Evolutionary conservation across 2,329 filamentous ascomycete species (phyloP), one percentile per base, ranked within the genome.

Genomic region (Rugonectria rugulosa): DNA sequence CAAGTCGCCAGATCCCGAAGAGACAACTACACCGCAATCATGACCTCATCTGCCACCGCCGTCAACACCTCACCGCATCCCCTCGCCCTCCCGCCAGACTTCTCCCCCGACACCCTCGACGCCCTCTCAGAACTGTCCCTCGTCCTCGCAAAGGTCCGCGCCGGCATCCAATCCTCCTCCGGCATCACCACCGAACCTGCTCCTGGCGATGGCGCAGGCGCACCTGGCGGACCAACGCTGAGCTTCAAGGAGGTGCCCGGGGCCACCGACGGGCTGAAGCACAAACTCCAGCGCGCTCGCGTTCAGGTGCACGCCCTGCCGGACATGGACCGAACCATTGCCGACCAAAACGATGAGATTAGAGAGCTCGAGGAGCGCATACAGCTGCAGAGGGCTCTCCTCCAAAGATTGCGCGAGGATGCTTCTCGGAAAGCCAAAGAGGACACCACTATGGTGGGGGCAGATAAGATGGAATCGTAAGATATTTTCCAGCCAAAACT

Each of bases 51-150:
- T 40, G 56, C 63, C 24, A 23, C 47, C 12, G 24, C 23, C 8
- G 20, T 27, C 20, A 23, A 23, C 20, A 17, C 37, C 11, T 49
- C 56, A 32, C 66, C 75, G 42, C 78, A 75, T 68, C 77, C 75
- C 19, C 79, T 82, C 68, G 77, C 79, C 60, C 77, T 84, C 55
- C 82, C 88, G 26, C 76, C 83, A 3, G 86, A 88, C 52, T 89
- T 95, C 59, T 84, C 90, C 44, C 90, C 93, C 23, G 88, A 93
- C 73, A 86, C 87, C 44, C 91, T 97, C 77, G 93, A 97, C 78
- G 86, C 92, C 64, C 84, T 96, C 49, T 91, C 92, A 21, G 87
- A 92, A 68, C 85, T 97, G 49, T 88, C 91, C 68, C 82, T 87
- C 56, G 85, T 96, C 63, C 86, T 97, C 58, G 81, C 86, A 62